Evolutionary conservation across 2,329 filamentous ascomycete genomes (phyloP), one percentile per base, ranked within the genome.

Genomic region (Monosporascus sp.): DNA sequence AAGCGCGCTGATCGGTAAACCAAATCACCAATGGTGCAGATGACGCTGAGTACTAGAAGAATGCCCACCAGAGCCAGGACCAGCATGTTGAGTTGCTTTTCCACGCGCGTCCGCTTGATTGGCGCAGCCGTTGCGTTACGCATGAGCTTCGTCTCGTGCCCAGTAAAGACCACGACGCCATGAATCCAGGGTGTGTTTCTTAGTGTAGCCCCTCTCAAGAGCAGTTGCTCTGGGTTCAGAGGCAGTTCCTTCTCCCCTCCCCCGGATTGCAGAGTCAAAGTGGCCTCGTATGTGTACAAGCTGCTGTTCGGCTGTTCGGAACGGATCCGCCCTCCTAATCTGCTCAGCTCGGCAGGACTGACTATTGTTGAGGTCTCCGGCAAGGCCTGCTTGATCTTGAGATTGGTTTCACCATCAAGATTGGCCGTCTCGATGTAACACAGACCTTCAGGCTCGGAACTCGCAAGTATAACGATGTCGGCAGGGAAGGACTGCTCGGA

Each of bases 361-460:
- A 99, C 91, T 67, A 97, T 79, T 56, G 88, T 80, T 15, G 88
- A 86, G 0, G 94, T 99, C 75, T 99, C 94, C 0, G 94, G 93
- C 51, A 97, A 86, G 2, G 86, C 93, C 74, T 99, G 94, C 75
- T 99, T 99, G 75, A 99, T 96, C 74, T 99, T 99, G 62, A 99
- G 76, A 68, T 99, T 99, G 20, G 94, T 99, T 73, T 99, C 94
- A 62, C 94, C 94, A 65, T 99, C 94, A 54, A 99, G 78, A 68
- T 99, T 99, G 24, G 94, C 93, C 2, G 94, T 99, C 74, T 99
- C 94, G 67, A 99, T 97, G 70, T 99, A 99, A 73, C 94, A 99
- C 53, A 99, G 76, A 63, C 94, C 94, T 75, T 99, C 94, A 1
- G 94, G 95, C 69, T 99, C 95, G 7, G 94, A 97, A 65, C 91